Evolutionary conservation across 768 basidiomycete species (phyloP).

Genomic region (Russula emetica): DNA sequence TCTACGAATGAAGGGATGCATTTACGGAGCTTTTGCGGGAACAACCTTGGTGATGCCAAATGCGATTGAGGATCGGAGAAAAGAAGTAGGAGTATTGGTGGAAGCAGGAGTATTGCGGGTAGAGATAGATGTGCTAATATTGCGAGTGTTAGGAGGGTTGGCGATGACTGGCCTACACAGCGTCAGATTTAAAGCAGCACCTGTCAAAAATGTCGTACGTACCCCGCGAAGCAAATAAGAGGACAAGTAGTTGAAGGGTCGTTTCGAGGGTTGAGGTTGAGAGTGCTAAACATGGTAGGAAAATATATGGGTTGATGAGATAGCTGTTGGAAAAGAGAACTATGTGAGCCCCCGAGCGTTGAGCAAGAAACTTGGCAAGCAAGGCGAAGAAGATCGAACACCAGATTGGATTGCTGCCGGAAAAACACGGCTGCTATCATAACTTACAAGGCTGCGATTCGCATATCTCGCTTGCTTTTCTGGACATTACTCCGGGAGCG

Average conservation of each 20-base stretch:
- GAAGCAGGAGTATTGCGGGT: slow-evolving; percentile 64
- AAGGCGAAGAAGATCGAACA: not conserved
- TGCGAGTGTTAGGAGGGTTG: slow-evolving; percentile 62
- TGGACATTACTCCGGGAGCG: slow-evolving; percentile 51
- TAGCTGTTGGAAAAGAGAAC: slow-evolving; percentile 47
- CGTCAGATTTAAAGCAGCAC: not conserved
- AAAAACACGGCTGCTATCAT: not conserved
- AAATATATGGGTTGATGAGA: slow-evolving; percentile 84
- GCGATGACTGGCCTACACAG: slow-evolving; percentile 51
- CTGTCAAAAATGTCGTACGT: slow-evolving; percentile 16
- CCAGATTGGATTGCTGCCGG: not conserved
- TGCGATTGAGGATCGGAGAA: slow-evolving; percentile 58
- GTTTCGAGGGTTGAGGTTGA: slow-evolving; percentile 86
- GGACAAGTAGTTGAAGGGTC: slow-evolving; percentile 55
- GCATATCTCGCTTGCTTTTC: slow-evolving; percentile 48
- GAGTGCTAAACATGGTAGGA: slow-evolving; percentile 72
- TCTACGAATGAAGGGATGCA: slow-evolving; percentile 42
- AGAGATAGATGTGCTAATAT: slow-evolving; percentile 67
- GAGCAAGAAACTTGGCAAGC: not conserved
- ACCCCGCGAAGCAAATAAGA: slow-evolving; percentile 74
- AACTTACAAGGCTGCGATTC: slow-evolving; percentile 67
- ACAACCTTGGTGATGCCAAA: slow-evolving; percentile 54
- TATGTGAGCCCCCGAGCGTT: not conserved
- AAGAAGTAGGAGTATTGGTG: slow-evolving; percentile 64
- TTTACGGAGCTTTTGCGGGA: slow-evolving; percentile 26